These are phyloP conservation scores for Schizothecium vesticola DNA, from an alignment of 495 filamentous ascomycete species.

Conservation along the genomic window DNA sequence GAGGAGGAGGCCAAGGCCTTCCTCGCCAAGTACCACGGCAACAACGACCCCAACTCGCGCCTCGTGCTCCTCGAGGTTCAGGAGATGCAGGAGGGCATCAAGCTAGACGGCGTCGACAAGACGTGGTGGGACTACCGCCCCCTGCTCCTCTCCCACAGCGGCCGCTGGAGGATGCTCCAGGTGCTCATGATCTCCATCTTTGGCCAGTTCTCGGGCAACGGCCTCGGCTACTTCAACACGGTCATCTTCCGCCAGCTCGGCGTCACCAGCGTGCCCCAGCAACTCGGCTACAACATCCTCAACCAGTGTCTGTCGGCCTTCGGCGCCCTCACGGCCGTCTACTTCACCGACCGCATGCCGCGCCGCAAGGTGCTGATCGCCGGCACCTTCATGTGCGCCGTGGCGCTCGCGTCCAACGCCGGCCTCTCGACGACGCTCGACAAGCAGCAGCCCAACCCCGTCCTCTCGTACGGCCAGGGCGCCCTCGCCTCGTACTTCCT, in stretches of 20 bases:
- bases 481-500: conserved; percentile 49
- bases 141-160: conserved; percentile 38
- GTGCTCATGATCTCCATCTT: conserved; percentile 50
- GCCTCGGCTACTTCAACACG: conserved; percentile 40
- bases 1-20: conserved; percentile 49
- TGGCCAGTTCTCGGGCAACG: conserved; percentile 50
- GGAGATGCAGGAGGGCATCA: conserved; percentile 56
- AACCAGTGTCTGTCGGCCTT: conserved; percentile 41
- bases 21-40: conserved; percentile 55
- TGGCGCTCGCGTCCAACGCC: conserved; percentile 45
- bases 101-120: conserved; percentile 51
- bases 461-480: conserved; percentile 33
- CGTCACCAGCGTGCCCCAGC: conserved; percentile 26
- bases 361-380: conserved; percentile 40
- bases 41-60: conserved; percentile 45
- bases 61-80: conserved; percentile 52
- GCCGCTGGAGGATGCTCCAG: conserved; percentile 44
- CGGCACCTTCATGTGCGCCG: conserved; percentile 44
- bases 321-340: conserved; percentile 40
- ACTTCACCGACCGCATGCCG: conserved; percentile 40
- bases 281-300: conserved; percentile 44
- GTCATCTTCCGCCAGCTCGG: conserved; percentile 32
- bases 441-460: conserved; percentile 24
- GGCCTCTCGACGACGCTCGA: conserved; percentile 40
- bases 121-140: conserved; percentile 44